These are phyloP conservation scores for Laguncularia racemosa DNA, from an alignment of 345 rosid genomes.

Conservation along the genomic window DNA sequence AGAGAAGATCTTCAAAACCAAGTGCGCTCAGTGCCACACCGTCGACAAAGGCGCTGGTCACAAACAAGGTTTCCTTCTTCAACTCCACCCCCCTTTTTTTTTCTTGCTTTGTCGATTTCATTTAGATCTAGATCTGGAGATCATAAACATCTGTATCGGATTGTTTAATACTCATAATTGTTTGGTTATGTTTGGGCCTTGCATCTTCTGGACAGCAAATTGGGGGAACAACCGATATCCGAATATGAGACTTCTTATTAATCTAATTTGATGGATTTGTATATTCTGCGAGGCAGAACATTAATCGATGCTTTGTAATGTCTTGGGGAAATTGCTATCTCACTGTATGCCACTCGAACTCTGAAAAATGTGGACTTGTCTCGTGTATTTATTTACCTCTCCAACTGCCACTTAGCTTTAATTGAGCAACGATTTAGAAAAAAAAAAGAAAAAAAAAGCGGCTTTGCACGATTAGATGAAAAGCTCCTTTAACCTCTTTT, in stretches of 20 bases:
- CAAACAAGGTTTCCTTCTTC: slow-evolving; percentile 60
- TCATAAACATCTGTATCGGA: neutral
- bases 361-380: neutral
- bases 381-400: no score
- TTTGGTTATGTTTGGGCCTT: neutral
- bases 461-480: no score
- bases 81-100: neutral
- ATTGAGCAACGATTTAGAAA: no score
- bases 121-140: neutral
- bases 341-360: neutral
- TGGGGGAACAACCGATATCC: no score
- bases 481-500: neutral
- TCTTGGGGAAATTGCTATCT: neutral
- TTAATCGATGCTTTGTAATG: neutral
- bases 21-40: slow-evolving; percentile 88
- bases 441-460: no score
- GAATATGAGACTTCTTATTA: no score
- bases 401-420: no score
- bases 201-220: no score
- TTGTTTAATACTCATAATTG: neutral
- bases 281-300: no score
- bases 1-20: slow-evolving; percentile 84
- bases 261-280: no score
- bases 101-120: neutral
- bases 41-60: slow-evolving; percentile 96